These are phyloP conservation scores for Calocybe gangraenosa DNA, from an alignment of 768 basidiomycete genomes.

Conservation along the genomic window DNA sequence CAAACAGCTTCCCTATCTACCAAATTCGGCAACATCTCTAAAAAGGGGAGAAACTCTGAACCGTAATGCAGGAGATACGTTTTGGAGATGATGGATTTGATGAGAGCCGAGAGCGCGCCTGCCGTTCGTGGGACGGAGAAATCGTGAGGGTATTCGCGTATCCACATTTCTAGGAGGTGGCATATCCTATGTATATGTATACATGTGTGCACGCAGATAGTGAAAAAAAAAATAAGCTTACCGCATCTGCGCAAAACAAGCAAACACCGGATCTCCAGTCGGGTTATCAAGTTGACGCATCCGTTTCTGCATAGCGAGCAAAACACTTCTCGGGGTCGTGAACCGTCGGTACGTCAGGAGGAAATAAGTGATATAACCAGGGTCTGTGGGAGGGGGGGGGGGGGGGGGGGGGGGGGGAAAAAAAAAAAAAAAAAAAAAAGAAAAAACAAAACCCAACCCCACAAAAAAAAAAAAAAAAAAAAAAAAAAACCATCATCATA, in stretches of 20 bases:
- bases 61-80: constrained; percentile 83
- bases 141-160: constrained; percentile 69
- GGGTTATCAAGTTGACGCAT: constrained; percentile 74
- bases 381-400: constrained; percentile 58
- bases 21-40: constrained; percentile 60
- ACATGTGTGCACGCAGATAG: too few species aligned
- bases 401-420: too few species aligned
- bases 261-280: constrained; percentile 78
- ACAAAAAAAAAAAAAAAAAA: constrained; percentile 5
- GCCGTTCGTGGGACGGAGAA: constrained; percentile 74
- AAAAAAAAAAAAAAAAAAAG: constrained; percentile 4
- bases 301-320: constrained; percentile 86
- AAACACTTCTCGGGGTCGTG: constrained; percentile 69
- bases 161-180: constrained; percentile 74
- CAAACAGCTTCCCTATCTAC: constrained; percentile 69
- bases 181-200: constrained; percentile 61
- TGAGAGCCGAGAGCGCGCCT: constrained; percentile 68
- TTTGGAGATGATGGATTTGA: constrained; percentile 76
- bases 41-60: constrained; percentile 76
- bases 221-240: too few species aligned
- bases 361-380: constrained; percentile 74
- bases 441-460: too few species aligned
- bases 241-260: constrained; percentile 88
- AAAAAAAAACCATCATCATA: not conserved
- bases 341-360: constrained; percentile 83